These are phyloP conservation scores for Lactarius trivialis DNA, from an alignment of 768 basidiomycete species.

Conservation along the genomic window DNA sequence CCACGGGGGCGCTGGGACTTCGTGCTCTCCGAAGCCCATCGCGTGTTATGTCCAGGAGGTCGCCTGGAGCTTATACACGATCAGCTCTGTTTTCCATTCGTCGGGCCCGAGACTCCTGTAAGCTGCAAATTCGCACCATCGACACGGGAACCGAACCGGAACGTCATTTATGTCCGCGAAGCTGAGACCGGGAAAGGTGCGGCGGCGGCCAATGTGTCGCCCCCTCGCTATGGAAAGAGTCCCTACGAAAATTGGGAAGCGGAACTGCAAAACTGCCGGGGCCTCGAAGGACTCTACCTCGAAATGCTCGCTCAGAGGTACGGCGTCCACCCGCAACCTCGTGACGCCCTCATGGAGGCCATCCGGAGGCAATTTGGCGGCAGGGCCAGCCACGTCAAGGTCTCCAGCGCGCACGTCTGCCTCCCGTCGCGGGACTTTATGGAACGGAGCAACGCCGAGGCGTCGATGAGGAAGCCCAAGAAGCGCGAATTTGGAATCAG, in stretches of 20 bases:
- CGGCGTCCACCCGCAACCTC: conserved; percentile 46
- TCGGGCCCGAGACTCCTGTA: conserved; percentile 27
- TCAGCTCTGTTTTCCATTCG: conserved; percentile 56
- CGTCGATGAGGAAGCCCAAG: conserved; percentile 18
- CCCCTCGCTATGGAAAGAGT: neutral
- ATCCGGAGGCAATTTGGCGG: conserved; percentile 53
- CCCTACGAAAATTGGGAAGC: conserved; percentile 36
- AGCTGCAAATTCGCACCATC: conserved; percentile 3
- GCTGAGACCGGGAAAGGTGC: neutral
- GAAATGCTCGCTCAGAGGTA: conserved; percentile 51
- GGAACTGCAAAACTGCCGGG: conserved; percentile 35
- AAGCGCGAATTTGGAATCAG: conserved; percentile 32
- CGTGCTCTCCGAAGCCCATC: conserved; percentile 52
- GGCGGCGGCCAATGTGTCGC: neutral
- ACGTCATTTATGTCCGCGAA: neutral
- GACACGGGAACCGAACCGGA: neutral
- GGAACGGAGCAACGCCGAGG: conserved; percentile 23
- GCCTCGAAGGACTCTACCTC: conserved; percentile 53
- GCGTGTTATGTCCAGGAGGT: conserved; percentile 56
- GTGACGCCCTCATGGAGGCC: conserved; percentile 41
- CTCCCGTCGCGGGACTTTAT: conserved; percentile 43
- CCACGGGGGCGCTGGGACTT: conserved; percentile 54
- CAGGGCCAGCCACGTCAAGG: conserved; percentile 36
- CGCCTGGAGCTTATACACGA: conserved; percentile 73
- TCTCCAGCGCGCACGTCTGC: conserved; percentile 46